Evolutionary conservation across 2,329 filamentous ascomycete genomes (phyloP).

Genomic region (Aspergillus viridinutans): DNA sequence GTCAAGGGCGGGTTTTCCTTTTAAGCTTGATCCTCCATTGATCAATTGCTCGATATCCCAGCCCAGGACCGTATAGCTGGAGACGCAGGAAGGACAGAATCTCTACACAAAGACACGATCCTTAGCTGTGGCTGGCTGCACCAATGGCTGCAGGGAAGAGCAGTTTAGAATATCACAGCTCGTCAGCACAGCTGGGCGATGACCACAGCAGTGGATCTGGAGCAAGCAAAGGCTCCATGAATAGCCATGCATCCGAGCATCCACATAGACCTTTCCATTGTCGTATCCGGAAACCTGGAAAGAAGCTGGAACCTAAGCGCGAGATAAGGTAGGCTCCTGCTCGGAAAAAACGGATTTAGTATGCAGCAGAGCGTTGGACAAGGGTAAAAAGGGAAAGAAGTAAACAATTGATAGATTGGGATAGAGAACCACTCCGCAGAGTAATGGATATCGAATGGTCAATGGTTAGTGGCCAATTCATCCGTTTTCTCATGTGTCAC

Average conservation of each 20-base stretch:
- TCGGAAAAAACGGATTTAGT: neutral
- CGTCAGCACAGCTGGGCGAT: slow-evolving; percentile 25
- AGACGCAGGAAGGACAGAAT: slow-evolving; percentile 8
- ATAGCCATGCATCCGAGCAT: slow-evolving; percentile 13
- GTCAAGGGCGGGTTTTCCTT: slow-evolving; percentile 20
- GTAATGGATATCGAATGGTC: slow-evolving; percentile 1
- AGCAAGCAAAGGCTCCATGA: slow-evolving; percentile 11
- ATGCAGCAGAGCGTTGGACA: neutral
- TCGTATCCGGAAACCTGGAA: neutral
- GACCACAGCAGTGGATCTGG: slow-evolving; percentile 23
- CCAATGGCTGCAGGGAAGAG: slow-evolving; percentile 24
- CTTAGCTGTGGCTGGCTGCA: slow-evolving; percentile 24
- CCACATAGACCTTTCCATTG: neutral
- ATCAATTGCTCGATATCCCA: neutral
- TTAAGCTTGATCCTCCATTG: slow-evolving; percentile 17
- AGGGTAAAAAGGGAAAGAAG: neutral
- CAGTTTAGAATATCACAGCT: slow-evolving; percentile 20
- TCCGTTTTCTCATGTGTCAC: slow-evolving; percentile 7
- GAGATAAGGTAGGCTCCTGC: neutral
- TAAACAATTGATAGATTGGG: neutral
- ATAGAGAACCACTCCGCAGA: neutral
- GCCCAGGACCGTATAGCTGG: slow-evolving; percentile 3
- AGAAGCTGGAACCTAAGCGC: neutral
- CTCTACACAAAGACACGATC: slow-evolving; percentile 23
- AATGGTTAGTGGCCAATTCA: neutral